Conservation (phyloP, 495 filamentous ascomycete species). For the Hypoxylon intermedium region DNA sequence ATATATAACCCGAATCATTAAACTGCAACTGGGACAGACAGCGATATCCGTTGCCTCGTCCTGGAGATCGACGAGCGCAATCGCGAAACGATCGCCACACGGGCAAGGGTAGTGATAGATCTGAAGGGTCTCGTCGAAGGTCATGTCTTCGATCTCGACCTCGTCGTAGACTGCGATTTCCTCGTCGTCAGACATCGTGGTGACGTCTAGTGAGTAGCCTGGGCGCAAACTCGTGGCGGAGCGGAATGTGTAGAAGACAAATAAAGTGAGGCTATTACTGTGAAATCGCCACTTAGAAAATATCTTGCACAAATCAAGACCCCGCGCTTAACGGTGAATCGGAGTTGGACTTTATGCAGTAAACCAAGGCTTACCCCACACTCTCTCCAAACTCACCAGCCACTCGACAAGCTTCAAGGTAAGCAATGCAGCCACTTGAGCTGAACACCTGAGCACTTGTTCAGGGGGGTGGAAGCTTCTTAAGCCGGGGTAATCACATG, state of each 20-base stretch:
- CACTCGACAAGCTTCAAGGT: neutral
- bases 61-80: slow-evolving; percentile 80
- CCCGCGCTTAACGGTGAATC: slow-evolving; percentile 26
- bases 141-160: slow-evolving; percentile 99
- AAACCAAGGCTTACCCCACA: slow-evolving; percentile 21
- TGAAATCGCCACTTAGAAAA: slow-evolving; percentile 18
- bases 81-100: slow-evolving; percentile 97
- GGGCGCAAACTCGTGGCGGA: neutral
- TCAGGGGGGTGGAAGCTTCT: neutral
- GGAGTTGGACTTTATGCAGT: slow-evolving; percentile 25
- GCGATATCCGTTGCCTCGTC: slow-evolving; percentile 86
- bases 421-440: slow-evolving; percentile 18
- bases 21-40: slow-evolving; percentile 92
- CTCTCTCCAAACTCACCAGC: neutral
- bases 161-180: slow-evolving; percentile 88
- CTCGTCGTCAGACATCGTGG: slow-evolving; percentile 70
- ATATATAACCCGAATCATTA: slow-evolving; percentile 96
- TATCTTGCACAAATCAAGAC: slow-evolving; percentile 18
- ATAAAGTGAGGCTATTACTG: neutral
- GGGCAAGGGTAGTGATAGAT: slow-evolving; percentile 97
- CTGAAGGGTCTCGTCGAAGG: slow-evolving; percentile 80
- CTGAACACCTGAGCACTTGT: too few species aligned
- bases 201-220: neutral
- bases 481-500: slow-evolving; percentile 40
- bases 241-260: neutral